Percentiles rank a stretch among this genome's conserved stretches.
phyloP scores from a whole-genome alignment of 2,329 filamentous ascomycete species.

The Lizonia empirigonia region DNA sequence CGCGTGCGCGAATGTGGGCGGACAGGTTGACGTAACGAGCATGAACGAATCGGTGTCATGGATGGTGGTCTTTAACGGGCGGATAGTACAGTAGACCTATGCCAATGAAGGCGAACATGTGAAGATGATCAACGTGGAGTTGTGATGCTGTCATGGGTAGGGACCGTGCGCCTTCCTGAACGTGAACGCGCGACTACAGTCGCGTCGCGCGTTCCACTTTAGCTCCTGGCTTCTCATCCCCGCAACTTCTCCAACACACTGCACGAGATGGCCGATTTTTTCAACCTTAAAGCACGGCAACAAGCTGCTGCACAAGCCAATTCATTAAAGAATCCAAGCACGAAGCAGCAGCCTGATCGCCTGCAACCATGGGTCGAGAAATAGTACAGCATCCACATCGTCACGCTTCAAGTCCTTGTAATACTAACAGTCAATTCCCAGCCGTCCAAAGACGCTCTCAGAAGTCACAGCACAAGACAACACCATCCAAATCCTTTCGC shows the following conservation, averaged over 20 bases:
- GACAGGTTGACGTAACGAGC: background rate
- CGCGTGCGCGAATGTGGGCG: slow-evolving; percentile 4
- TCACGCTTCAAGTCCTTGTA: background rate
- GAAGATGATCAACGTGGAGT: background rate
- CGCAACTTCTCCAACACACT: slow-evolving; percentile 15
- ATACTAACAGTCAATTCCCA: slow-evolving; percentile 49
- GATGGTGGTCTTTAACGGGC: background rate
- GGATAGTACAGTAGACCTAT: slow-evolving; percentile 13
- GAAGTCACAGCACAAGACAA: slow-evolving; percentile 98
- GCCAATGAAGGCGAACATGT: background rate
- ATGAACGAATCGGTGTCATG: slow-evolving; percentile 17
- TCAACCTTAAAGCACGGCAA: slow-evolving; percentile 88
- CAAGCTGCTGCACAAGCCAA: slow-evolving; percentile 73
- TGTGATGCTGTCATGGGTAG: slow-evolving; percentile 1
- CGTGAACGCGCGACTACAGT: slow-evolving; percentile 38
- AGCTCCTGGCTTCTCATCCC: slow-evolving; percentile 20
- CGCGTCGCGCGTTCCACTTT: slow-evolving; percentile 39
- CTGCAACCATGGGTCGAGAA: slow-evolving; percentile 98
- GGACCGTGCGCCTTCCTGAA: slow-evolving; percentile 28
- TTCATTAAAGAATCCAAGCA: slow-evolving; percentile 68
- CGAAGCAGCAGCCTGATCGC: slow-evolving; percentile 66
- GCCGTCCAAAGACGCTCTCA: slow-evolving; percentile 88
- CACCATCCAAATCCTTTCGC: slow-evolving; percentile 88
- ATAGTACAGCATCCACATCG: slow-evolving; percentile 67
- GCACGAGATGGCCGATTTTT: slow-evolving; percentile 80